phyloP scores from a whole-genome alignment of 108 stramenopile species.

The Nitzschia sp. region DNA sequence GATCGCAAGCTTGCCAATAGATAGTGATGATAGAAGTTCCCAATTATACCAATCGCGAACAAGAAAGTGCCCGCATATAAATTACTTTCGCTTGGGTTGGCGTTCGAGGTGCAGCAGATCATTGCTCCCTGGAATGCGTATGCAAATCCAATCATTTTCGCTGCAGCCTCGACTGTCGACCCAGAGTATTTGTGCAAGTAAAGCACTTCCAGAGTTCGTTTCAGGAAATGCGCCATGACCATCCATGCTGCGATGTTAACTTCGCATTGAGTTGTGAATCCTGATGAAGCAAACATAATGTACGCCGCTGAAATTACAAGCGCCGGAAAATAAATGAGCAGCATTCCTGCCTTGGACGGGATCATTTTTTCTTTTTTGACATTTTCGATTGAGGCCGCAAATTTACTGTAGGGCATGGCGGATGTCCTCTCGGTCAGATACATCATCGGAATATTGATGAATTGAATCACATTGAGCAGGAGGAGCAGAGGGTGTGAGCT shows the following conservation, averaged over 20 bases:
- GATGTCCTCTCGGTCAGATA: slow-evolving; percentile 8
- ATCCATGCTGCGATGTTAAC: slow-evolving; percentile 29
- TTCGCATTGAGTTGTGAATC: not conserved
- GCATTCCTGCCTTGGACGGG: slow-evolving; percentile 40
- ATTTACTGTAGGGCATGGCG: slow-evolving; percentile 33
- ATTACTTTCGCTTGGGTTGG: not conserved
- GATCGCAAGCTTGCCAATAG: slow-evolving; percentile 48
- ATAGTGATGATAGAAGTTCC: slow-evolving; percentile 74
- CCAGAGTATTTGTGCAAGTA: slow-evolving; percentile 70
- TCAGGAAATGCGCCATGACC: slow-evolving; percentile 54
- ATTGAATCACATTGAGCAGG: slow-evolving; percentile 13
- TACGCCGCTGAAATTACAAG: slow-evolving; percentile 16
- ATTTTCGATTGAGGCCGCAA: slow-evolving; percentile 5
- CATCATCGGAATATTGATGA: not conserved
- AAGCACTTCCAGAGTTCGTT: slow-evolving; percentile 55
- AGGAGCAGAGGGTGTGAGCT: slow-evolving; percentile 9
- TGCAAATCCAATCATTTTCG: slow-evolving; percentile 38
- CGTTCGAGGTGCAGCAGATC: slow-evolving; percentile 28
- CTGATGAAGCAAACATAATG: not conserved
- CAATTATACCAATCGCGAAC: slow-evolving; percentile 49
- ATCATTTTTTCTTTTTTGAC: slow-evolving; percentile 22
- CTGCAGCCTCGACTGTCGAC: slow-evolving; percentile 24
- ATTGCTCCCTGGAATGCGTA: slow-evolving; percentile 44
- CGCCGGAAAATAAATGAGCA: slow-evolving; percentile 63
- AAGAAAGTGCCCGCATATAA: not conserved